Evolutionary conservation across 169 alveolate species (phyloP).

Genomic region (Babesia ovis): DNA sequence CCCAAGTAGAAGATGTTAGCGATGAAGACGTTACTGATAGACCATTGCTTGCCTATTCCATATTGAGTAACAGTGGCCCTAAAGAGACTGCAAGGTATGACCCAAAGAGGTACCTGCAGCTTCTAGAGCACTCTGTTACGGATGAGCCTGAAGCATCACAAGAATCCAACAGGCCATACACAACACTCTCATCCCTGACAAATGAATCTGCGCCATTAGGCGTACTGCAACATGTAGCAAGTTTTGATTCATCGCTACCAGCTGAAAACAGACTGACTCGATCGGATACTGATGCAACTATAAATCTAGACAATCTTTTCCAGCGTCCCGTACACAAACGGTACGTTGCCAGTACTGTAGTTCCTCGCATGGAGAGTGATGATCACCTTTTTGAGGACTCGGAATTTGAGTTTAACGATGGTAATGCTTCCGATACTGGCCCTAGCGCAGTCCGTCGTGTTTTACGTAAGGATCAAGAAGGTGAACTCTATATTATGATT

Average conservation of each 20-base stretch:
- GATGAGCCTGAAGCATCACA: slow-evolving; percentile 6
- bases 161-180: neutral
- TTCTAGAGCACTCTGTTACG: slow-evolving; percentile 68
- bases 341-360: neutral
- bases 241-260: neutral
- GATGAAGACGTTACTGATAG: neutral
- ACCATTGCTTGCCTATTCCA: slow-evolving; percentile 22
- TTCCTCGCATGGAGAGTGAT: slow-evolving; percentile 27
- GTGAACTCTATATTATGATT: slow-evolving; percentile 81
- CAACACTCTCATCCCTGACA: neutral
- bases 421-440: neutral
- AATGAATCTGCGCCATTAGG: neutral
- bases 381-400: slow-evolving; percentile 25
- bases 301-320: slow-evolving; percentile 27
- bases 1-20: neutral
- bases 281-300: slow-evolving; percentile 55
- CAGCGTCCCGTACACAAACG: slow-evolving; percentile 37
- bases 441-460: slow-evolving; percentile 17
- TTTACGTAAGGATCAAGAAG: slow-evolving; percentile 77
- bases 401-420: neutral
- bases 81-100: slow-evolving; percentile 12
- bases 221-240: neutral
- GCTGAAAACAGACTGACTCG: slow-evolving; percentile 2
- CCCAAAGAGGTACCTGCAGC: slow-evolving; percentile 68
- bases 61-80: neutral